Conservation (phyloP, 805 yeast genomes). For the Lachancea thermotolerans region DNA sequence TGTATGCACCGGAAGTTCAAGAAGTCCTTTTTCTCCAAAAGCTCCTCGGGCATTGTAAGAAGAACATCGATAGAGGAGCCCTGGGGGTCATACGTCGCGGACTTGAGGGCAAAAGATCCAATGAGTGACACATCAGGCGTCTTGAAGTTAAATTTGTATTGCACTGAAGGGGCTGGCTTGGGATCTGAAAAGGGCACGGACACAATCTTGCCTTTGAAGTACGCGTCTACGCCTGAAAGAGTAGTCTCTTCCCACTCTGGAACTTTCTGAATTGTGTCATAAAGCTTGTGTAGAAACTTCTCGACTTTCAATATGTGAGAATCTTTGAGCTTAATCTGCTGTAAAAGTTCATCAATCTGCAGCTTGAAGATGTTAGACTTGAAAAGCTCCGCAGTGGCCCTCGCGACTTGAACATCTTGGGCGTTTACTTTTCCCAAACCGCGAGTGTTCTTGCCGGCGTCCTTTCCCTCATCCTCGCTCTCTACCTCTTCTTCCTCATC, state of each 20-base stretch:
- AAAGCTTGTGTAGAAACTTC: conserved; percentile 65
- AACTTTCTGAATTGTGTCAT: conserved; percentile 58
- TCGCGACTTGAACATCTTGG: conserved; percentile 82
- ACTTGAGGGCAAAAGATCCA: conserved; percentile 85
- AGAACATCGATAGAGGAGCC: conserved; percentile 72
- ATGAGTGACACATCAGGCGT: conserved; percentile 73
- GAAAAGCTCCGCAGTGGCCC: conserved; percentile 91
- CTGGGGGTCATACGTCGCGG: conserved; percentile 60
- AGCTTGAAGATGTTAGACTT: conserved; percentile 92
- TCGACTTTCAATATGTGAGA: conserved; percentile 59
- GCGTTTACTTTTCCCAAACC: conserved; percentile 42
- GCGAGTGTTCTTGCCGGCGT: conserved; percentile 8
- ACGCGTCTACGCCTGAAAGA: conserved; percentile 52
- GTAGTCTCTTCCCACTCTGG: conserved; percentile 49
- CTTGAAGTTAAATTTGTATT: conserved; percentile 62
- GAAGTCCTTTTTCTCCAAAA: conserved; percentile 83
- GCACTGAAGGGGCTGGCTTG: conserved; percentile 58
- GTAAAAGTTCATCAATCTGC: conserved; percentile 85
- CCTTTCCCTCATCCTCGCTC: conserved; percentile 12
- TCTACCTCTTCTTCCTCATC: conserved; percentile 22
- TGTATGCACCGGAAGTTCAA: conserved; percentile 84
- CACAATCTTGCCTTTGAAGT: conserved; percentile 46
- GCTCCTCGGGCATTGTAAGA: conserved; percentile 68
- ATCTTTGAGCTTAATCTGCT: conserved; percentile 73
- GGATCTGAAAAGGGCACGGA: conserved; percentile 88